A percentile compares a stretch with the other conserved stretches of the same genome.
These are phyloP conservation scores for Celoporthe dispersa DNA, from an alignment of 2,329 filamentous ascomycete genomes.

Conservation along the genomic window DNA sequence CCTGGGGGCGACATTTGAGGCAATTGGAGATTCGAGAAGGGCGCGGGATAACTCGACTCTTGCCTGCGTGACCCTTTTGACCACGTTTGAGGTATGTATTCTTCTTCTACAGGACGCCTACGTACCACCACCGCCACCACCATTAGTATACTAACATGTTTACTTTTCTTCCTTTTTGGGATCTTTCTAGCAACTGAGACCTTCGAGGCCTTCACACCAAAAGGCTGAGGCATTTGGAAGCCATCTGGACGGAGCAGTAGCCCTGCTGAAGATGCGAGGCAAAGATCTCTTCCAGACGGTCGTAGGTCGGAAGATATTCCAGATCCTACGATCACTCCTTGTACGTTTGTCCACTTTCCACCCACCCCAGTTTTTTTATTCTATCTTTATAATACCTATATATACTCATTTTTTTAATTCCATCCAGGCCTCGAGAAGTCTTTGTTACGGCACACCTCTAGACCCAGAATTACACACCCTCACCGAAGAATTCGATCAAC, in stretches of 20 bases:
- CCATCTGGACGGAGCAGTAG: slow-evolving; percentile 27
- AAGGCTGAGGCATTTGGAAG: slow-evolving; percentile 28
- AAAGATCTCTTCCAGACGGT: slow-evolving; percentile 28
- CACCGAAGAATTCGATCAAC: slow-evolving; percentile 23
- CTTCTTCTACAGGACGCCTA: neutral
- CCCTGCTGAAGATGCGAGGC: slow-evolving; percentile 27
- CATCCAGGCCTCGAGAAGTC: slow-evolving; percentile 23
- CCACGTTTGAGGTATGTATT: slow-evolving; percentile 28
- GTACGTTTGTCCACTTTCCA: slow-evolving; percentile 17
- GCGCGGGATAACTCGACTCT: slow-evolving; percentile 29
- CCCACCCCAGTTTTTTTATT: too few species aligned
- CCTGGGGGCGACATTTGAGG: slow-evolving; percentile 26
- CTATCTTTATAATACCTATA: too few species aligned
- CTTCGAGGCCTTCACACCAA: slow-evolving; percentile 24
- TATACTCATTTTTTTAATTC: neutral
- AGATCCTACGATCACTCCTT: slow-evolving; percentile 26
- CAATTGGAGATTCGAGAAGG: slow-evolving; percentile 25
- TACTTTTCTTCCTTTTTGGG: too few species aligned
- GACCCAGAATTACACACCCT: slow-evolving; percentile 27
- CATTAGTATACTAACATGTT: slow-evolving; percentile 7
- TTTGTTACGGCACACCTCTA: slow-evolving; percentile 28
- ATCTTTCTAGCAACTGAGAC: slow-evolving; percentile 24
- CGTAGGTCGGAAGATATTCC: slow-evolving; percentile 29
- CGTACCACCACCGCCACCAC: neutral
- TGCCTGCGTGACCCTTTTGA: slow-evolving; percentile 28